Percentiles rank a stretch among this genome's conserved stretches.
Conservation (phyloP, 176 grass and related monocot species). For the Triticum timopheevii region DNA sequence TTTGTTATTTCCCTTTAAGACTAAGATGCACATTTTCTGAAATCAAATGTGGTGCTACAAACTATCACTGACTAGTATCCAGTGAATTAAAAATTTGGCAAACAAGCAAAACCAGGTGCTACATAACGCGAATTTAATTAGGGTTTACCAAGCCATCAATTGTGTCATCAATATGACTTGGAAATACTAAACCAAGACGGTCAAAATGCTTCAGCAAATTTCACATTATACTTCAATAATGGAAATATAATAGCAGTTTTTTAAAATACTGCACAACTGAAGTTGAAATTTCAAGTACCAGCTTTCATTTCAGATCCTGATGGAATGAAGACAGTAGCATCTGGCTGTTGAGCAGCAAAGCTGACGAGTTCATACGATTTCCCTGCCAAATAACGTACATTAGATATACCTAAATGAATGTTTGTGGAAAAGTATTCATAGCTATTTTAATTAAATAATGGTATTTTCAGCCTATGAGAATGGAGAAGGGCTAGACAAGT, state of each 20-base stretch:
- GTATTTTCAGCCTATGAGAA: background rate
- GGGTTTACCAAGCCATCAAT: background rate
- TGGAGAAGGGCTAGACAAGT: background rate
- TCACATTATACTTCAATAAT: background rate
- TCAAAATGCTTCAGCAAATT: background rate
- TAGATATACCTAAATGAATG: background rate
- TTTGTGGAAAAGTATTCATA: background rate
- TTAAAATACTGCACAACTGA: background rate
- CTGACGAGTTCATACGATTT: conserved; percentile 72
- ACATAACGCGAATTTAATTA: background rate
- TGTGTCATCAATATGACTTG: background rate
- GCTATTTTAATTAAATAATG: background rate
- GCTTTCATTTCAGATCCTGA: conserved; percentile 58
- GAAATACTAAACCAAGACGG: no score
- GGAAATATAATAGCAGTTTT: background rate
- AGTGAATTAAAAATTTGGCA: background rate
- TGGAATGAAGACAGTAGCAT: conserved; percentile 65
- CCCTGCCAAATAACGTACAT: conserved; percentile 41
- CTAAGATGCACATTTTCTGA: background rate
- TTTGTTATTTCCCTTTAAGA: background rate
- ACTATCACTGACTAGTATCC: background rate
- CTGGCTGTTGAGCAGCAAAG: conserved; percentile 59
- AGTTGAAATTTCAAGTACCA: conserved; percentile 36
- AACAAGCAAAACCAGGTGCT: background rate
- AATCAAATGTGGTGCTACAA: conserved; percentile 9